Evolutionary conservation across 768 basidiomycete species (phyloP).

Genomic region (Hygrophoropsis aurantiaca): DNA sequence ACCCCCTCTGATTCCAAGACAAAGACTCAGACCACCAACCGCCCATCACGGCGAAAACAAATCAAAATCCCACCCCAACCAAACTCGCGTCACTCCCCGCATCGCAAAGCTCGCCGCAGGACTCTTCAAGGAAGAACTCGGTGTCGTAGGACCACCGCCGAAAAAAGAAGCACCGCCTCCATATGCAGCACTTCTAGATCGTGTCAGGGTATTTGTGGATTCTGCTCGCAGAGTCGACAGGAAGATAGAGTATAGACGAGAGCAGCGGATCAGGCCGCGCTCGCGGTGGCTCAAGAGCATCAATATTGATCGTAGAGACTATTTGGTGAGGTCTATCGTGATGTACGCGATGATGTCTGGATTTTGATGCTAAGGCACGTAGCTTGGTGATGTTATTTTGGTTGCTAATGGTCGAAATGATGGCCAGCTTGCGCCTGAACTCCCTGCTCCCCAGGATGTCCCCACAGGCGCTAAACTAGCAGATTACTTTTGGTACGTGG

Average conservation of each 20-base stretch:
- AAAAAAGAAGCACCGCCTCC: conserved; percentile 12
- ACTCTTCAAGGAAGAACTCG: conserved; percentile 53
- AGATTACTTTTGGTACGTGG: conserved; percentile 62
- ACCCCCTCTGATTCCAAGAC: conserved; percentile 7
- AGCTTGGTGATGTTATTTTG: conserved; percentile 68
- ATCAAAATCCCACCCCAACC: too few relatives aligned
- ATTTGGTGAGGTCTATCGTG: conserved; percentile 34
- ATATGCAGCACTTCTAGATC: conserved; percentile 8
- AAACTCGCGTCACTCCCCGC: conserved; percentile 63
- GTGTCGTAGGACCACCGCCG: conserved; percentile 50
- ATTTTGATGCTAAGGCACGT: neutral
- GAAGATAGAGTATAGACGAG: conserved; percentile 17
- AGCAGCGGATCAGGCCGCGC: conserved; percentile 33
- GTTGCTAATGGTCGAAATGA: conserved; percentile 40
- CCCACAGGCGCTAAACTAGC: conserved; percentile 42
- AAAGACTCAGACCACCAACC: conserved; percentile 5
- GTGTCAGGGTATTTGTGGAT: conserved; percentile 21
- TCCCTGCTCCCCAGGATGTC: conserved; percentile 37
- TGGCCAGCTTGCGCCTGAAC: conserved; percentile 24
- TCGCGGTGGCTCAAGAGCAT: conserved; percentile 40
- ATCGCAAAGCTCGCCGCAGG: conserved; percentile 52
- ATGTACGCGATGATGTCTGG: neutral
- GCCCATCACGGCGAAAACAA: conserved; percentile 39
- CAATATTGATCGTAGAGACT: conserved; percentile 42
- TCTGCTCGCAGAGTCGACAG: conserved; percentile 13